Conservation (phyloP, 2,329 filamentous ascomycete species). For the Aspergillus spinulosporus region DNA sequence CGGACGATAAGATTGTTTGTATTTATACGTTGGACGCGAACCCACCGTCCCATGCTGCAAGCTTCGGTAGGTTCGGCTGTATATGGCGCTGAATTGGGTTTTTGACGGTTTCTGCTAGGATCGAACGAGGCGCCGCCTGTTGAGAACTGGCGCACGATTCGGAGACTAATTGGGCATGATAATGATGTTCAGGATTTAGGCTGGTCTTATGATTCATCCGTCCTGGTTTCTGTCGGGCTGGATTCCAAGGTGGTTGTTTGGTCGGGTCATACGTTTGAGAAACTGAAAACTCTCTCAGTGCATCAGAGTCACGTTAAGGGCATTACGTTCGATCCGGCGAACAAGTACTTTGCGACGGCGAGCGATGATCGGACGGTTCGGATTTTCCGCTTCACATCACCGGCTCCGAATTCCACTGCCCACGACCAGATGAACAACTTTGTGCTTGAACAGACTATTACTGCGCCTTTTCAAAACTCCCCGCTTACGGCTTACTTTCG, state of each 20-base stretch:
- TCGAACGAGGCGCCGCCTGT: conserved; percentile 87
- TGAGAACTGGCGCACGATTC: conserved; percentile 97
- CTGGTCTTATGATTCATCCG: conserved; percentile 94
- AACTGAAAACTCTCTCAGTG: conserved; percentile 86
- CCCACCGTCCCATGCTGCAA: conserved; percentile 71
- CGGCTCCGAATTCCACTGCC: conserved; percentile 83
- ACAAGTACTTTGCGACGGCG: conserved; percentile 98
- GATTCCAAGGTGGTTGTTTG: conserved; percentile 98
- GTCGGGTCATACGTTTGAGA: conserved; percentile 98
- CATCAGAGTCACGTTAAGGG: conserved; percentile 99
- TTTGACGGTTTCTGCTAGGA: conserved; percentile 46
- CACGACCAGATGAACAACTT: conserved; percentile 98
- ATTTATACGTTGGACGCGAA: conserved; percentile 89
- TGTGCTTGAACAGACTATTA: conserved; percentile 87
- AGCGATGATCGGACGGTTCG: conserved; percentile 97
- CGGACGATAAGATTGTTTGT: conserved; percentile 98
- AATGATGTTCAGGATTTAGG: conserved; percentile 98
- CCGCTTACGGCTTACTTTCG: conserved; percentile 96
- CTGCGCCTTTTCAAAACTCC: conserved; percentile 81
- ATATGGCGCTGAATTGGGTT: neutral
- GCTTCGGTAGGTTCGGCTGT: conserved; percentile 66
- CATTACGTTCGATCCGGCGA: conserved; percentile 96
- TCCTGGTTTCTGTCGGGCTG: conserved; percentile 90
- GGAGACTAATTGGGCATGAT: conserved; percentile 91
- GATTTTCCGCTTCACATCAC: conserved; percentile 91